These are phyloP conservation scores for Cymbopogon flexuosus DNA, from an alignment of 202 grass and related monocot species.

Conservation along the genomic window DNA sequence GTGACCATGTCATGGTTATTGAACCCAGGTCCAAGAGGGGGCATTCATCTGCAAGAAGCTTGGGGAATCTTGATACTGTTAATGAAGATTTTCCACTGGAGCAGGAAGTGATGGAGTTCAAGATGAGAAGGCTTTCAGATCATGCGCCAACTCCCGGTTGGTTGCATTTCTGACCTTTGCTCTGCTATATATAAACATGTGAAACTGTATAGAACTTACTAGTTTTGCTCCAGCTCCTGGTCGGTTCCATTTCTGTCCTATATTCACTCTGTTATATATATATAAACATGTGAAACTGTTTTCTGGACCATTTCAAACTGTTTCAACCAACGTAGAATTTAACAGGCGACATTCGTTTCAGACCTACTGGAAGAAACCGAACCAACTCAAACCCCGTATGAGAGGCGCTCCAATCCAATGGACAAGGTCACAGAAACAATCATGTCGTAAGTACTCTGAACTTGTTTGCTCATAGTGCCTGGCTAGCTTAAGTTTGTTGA, in stretches of 20 bases:
- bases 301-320: background rate
- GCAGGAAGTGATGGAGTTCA: constrained; percentile 50
- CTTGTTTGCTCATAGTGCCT: constrained; percentile 10
- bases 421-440: constrained; percentile 65
- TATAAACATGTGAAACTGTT: constrained; percentile 9
- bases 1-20: constrained; percentile 3
- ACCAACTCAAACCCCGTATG: constrained; percentile 62
- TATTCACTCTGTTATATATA: background rate
- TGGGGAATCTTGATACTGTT: constrained; percentile 81
- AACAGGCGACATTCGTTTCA: constrained; percentile 28
- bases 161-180: background rate
- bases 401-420: constrained; percentile 23
- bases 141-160: constrained; percentile 42
- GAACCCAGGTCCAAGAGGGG: constrained; percentile 62
- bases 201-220: constrained; percentile 6
- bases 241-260: background rate
- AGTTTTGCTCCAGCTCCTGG: constrained; percentile 41
- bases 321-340: constrained; percentile 5
- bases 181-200: background rate
- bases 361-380: constrained; percentile 74
- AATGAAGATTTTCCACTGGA: constrained; percentile 64
- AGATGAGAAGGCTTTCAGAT: constrained; percentile 67
- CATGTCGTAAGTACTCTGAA: constrained; percentile 45
- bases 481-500: constrained; percentile 22
- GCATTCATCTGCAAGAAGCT: constrained; percentile 59